Percentiles rank a stretch among this genome's conserved stretches.
Evolutionary conservation across 2,329 filamentous ascomycete genomes (phyloP).

Genomic region (Blastomyces gilchristii): DNA sequence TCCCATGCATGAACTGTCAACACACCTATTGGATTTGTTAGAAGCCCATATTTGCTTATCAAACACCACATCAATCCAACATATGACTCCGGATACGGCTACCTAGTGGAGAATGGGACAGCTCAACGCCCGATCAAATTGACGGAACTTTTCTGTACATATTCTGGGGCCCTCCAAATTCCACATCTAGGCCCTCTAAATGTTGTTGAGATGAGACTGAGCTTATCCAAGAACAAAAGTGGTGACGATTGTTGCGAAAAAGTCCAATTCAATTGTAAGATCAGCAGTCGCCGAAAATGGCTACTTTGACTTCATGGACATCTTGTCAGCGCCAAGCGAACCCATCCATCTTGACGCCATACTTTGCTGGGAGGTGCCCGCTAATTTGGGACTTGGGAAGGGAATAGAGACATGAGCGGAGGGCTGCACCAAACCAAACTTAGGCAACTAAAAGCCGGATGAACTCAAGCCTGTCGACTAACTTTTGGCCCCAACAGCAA

Average conservation of each 20-base stretch:
- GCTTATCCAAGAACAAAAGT: not conserved
- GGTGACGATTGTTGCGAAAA: not conserved
- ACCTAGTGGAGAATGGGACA: not conserved
- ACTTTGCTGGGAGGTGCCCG: not conserved
- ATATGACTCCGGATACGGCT: not conserved
- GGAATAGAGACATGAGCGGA: not conserved
- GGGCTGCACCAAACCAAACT: not conserved
- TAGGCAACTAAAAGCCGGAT: not conserved
- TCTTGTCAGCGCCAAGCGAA: not conserved
- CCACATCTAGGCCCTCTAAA: not conserved
- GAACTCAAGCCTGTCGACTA: not conserved
- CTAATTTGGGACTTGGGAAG: not conserved
- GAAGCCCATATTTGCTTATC: not conserved
- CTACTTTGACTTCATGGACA: conserved; percentile 5
- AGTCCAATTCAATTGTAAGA: not conserved
- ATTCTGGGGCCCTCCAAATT: too few relatives aligned
- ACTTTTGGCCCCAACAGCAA: not conserved
- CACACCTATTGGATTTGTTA: not conserved
- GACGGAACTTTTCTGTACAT: not conserved
- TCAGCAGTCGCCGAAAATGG: not conserved
- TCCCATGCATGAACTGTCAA: not conserved
- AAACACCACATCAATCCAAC: not conserved
- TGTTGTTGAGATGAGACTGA: not conserved
- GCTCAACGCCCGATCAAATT: not conserved
- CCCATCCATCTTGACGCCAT: not conserved